These are phyloP conservation scores for Epipyxis sp. DNA, from an alignment of 108 stramenopile species.

Conservation along the genomic window DNA sequence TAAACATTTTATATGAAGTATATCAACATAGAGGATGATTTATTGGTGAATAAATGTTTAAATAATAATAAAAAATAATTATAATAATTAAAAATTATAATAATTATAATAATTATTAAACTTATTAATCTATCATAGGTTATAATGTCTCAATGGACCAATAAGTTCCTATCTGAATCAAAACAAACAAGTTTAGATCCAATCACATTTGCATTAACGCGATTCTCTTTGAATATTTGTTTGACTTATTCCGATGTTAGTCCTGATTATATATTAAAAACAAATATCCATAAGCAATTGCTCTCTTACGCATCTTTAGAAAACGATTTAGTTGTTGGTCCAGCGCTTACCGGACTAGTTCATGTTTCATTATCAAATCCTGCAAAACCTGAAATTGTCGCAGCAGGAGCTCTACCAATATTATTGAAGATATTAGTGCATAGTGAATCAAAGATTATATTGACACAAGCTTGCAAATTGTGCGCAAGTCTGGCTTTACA, in stretches of 20 bases:
- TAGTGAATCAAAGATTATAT: background rate
- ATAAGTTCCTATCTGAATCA: background rate
- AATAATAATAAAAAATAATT: no score
- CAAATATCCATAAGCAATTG: background rate
- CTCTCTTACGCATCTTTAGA: background rate
- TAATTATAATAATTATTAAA: no score
- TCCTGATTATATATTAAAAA: background rate
- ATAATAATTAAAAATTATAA: no score
- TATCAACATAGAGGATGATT: no score
- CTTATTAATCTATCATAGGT: no score
- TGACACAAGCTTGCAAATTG: background rate
- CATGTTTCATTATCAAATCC: background rate
- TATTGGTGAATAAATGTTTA: no score
- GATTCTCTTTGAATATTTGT: background rate
- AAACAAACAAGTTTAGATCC: background rate
- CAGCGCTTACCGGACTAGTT: background rate
- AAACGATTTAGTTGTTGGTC: background rate
- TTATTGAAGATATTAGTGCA: background rate
- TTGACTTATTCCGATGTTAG: background rate
- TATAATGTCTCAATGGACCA: constrained; percentile 8
- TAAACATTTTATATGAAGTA: no score
- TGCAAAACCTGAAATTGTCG: background rate
- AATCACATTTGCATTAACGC: constrained; percentile 1
- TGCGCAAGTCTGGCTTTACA: background rate
- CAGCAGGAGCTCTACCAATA: background rate